Conservation (phyloP, 805 yeast species). For the Barnettozyma wickerhamii region DNA sequence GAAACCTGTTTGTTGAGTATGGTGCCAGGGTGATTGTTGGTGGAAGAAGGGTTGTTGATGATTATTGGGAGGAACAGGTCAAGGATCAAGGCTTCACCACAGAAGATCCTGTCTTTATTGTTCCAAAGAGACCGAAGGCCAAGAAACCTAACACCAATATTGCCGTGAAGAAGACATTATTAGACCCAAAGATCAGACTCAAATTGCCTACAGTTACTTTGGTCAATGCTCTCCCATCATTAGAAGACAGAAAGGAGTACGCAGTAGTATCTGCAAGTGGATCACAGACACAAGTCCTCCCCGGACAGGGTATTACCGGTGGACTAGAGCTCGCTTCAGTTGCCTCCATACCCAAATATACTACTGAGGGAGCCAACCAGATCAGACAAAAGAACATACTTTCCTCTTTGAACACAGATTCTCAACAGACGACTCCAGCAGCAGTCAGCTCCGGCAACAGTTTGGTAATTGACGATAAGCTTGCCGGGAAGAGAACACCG, state of each 20-base stretch:
- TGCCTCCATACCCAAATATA: conserved; percentile 23
- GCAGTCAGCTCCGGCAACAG: conserved; percentile 23
- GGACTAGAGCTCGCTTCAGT: conserved; percentile 23
- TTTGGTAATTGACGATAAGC: conserved; percentile 15
- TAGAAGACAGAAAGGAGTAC: conserved; percentile 26
- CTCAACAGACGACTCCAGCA: conserved; percentile 6
- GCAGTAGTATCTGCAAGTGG: conserved; percentile 17
- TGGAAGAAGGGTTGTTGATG: conserved; percentile 50
- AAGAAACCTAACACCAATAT: conserved; percentile 4
- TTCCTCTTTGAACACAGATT: conserved; percentile 11
- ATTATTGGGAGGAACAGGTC: conserved; percentile 49
- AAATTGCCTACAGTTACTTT: conserved; percentile 4
- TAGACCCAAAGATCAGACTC: conserved; percentile 4
- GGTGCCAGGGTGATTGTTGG: conserved; percentile 44
- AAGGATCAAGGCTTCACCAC: conserved; percentile 40
- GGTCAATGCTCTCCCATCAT: conserved; percentile 20
- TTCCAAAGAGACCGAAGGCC: conserved; percentile 12
- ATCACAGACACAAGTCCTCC: conserved; percentile 20
- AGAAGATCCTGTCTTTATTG: conserved; percentile 38
- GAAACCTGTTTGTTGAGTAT: conserved; percentile 42
- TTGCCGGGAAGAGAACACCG: conserved; percentile 22
- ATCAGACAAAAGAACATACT: conserved; percentile 14
- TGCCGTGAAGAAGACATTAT: background rate
- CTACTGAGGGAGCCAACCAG: conserved; percentile 7
- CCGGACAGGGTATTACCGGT: conserved; percentile 29